A percentile compares a stretch with the other conserved stretches of the same genome.
Conservation (phyloP, 768 basidiomycete species). For the Naganishia onofrii region DNA sequence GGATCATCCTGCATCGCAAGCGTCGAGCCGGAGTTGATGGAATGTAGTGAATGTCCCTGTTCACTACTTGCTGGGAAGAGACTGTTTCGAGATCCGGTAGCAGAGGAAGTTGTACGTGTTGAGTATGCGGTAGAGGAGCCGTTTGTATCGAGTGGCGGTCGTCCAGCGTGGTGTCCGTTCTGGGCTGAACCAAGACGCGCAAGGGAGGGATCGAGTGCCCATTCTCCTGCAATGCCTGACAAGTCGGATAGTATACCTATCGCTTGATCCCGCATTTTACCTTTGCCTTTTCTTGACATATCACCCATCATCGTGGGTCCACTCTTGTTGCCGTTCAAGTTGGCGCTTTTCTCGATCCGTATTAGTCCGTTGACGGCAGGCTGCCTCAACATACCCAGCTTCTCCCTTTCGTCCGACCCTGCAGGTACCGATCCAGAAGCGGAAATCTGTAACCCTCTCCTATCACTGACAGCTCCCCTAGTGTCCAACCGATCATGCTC, state of each 20-base stretch:
- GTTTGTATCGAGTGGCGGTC: neutral
- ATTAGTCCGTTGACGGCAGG: constrained; percentile 28
- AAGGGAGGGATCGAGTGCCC: constrained; percentile 26
- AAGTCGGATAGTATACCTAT: constrained; percentile 15
- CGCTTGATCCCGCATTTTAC: constrained; percentile 14
- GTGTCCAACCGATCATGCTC: neutral
- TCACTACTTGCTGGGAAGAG: neutral
- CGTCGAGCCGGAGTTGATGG: neutral
- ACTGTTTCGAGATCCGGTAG: constrained; percentile 9
- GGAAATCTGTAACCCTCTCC: neutral
- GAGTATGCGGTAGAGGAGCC: neutral
- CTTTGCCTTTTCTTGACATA: constrained; percentile 1
- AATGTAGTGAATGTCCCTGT: neutral
- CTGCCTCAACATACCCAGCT: constrained; percentile 24
- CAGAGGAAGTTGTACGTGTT: neutral
- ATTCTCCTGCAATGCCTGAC: constrained; percentile 30
- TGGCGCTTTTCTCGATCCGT: constrained; percentile 9
- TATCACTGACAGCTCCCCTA: neutral
- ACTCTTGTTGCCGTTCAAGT: neutral
- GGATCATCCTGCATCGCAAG: neutral
- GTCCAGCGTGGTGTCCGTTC: neutral
- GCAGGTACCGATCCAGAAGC: neutral
- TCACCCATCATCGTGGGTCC: neutral
- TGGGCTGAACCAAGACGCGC: neutral
- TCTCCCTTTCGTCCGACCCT: neutral